Evolutionary conservation across 805 yeast genomes (phyloP), one percentile per base, ranked within the genome.

Genomic region (Saccharomycopsis sp.): DNA sequence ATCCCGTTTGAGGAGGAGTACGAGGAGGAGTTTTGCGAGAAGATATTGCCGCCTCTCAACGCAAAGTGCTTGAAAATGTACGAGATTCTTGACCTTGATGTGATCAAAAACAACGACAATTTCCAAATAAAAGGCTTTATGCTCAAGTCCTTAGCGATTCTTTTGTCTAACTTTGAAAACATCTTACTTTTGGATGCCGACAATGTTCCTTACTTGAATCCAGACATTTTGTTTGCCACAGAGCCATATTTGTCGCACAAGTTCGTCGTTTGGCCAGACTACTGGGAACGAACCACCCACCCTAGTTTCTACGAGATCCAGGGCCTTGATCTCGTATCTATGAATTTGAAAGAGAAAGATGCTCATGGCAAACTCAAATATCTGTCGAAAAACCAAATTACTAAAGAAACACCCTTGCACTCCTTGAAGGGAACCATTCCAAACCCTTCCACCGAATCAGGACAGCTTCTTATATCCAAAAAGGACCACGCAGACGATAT

Each of bases 241-340:
- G 81, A 82, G 51, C 83, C 89, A 0, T 89, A 79, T 70, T 61
- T 65, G 16, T 68, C 75, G 12, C 71, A 75, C 59, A 81, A 84
- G 58, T 70, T 81, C 68, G 71, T 84, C 24, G 68, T 83, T 24
- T 89, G 95, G 92, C 95, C 96, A 1, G 97, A 89, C 70, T 89
- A 84, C 69, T 89, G 96, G 96, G 80, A 85, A 69, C 78, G 96
- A 63, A 83, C 91, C 4, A 87, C 91, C 1, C 80, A 88, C 1
- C 96, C 96, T 3, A 72, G 73, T 44, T 85, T 79, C 65, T 89
- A 86, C 69, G 79, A 81, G 34, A 82, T 89, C 62, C 89, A 89
- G 0, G 87, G 82, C 1, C 73, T 82, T 14, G 63, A 72, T 53
- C 72, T 82, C 1, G 77, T 79, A 29, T 64, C 66, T 51, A 73